Evolutionary conservation across 495 filamentous ascomycete genomes (phyloP), one percentile per base, ranked within the genome.

Genomic region (Glarea lozoyensis): DNA sequence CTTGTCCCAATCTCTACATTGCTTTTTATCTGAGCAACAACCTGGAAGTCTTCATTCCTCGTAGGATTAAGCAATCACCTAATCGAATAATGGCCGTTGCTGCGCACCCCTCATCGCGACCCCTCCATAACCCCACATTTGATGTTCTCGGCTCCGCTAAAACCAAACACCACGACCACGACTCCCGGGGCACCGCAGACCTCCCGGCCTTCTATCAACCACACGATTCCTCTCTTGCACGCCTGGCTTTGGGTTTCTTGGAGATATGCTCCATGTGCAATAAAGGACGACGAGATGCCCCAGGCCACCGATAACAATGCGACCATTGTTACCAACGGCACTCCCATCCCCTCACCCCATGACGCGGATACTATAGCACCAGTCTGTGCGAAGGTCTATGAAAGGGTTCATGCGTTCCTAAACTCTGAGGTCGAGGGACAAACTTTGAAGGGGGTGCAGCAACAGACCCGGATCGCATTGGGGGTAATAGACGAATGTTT

Each of bases 401-500:
- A 57, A 17, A 76, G 78, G 49, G 70, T 96, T 38, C 66, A 73
- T 19, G 64, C 64, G 22, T 94, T 97, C 58, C 68, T 97, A 37
- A 61, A 65, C 37, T 68, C 75, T 54, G 59, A 77, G 44, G 63
- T 75, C 36, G 64, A 71, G 12, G 70, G 66, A 20, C 60, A 75
- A 46, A 65, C 78, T 15, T 61, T 92, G 50, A 66, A 69, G 51
- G 64, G 64, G 13, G 80, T 84, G 16, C 88, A 96, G 60, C 61
- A 61, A 33, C 88, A 90, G 67, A 83, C 81, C 33, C 68, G 76
- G 34, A 66, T 72, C 12, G 76, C 86, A 1, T 67, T 94, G 48
- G 69, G 63, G 13, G 82, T 95, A 11, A 75, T 94, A 20, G 65
- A 74, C 36, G 71, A 82, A 44, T 85, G 88, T 2, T 63, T 96